Evolutionary conservation across 441 rosid species (phyloP), one percentile per base, ranked within the genome.

Genomic region (Euphorbia corollata): DNA sequence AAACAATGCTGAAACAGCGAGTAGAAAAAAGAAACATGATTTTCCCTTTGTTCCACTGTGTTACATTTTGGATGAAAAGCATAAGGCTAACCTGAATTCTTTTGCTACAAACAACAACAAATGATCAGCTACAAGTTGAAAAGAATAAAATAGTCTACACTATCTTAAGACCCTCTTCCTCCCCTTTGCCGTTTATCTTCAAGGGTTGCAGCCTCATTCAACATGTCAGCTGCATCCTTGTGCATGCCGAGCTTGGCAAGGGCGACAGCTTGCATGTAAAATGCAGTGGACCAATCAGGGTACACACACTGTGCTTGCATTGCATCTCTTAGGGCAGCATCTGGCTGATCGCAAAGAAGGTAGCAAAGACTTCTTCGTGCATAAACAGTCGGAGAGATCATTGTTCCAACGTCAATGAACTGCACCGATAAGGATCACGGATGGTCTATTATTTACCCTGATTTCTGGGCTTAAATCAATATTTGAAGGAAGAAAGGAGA

Each of bases 281-380:
- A 93, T 67, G 99, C 93, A 0, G 99, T 93, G 51, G 99, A 89
- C 99, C 99, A 93, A 10, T 89, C 97, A 0, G 99, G 95, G 69
- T 84, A 86, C 9, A 89, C 94, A 30, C 90, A 91, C 63, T 93
- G 97, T 1, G 99, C 95, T 86, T 93, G 97, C 99, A 93, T 91
- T 0, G 96, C 99, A 61, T 93, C 99, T 66, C 99, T 84, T 18
- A 91, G 84, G 38, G 97, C 95, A 63, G 93, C 97, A 69, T 93
- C 97, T 7, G 96, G 84, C 69, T 91, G 96, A 68, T 91, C 97
- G 18, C 88, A 85, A 45, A 90, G 80, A 39, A 93, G 91, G 80
- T 84, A 74, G 73, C 97, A 93, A 62, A 89, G 90, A 77, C 99
- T 93, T 76, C 93, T 73, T 47, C 99, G 81, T 10, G 90, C 95